Evolutionary conservation across 345 rosid genomes (phyloP), one percentile per base, ranked within the genome.

Genomic region (Laguncularia racemosa): DNA sequence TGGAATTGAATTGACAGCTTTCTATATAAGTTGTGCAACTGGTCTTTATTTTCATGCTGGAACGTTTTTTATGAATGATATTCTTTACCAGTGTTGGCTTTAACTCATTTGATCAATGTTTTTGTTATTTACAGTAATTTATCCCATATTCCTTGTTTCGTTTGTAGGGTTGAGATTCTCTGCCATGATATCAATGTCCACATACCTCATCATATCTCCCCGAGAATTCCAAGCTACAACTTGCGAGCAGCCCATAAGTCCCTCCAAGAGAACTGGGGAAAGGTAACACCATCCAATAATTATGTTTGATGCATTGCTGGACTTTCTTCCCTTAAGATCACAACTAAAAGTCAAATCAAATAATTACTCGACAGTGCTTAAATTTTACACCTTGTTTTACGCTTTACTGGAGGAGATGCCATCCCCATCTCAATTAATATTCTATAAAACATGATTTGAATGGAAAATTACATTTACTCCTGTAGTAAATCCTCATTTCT

Each of bases 161-260:
- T 59, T 46, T 53, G 63, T 78, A 92, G 97, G 99, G 72, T 93
- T 71, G 95, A 93, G 73, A 72, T 85, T 60, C 91, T 93, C 14
- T 93, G 99, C 74, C 95, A 84, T 66, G 73, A 83, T 58, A 92
- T 92, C 51, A 92, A 81, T 50, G 91, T 92, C 16, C 98, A 92
- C 73, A 78, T 88, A 20, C 84, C 95, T 0, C 98, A 88, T 66
- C 96, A 86, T 43, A 58, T 86, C 50, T 84, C 89, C 54, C 64
- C 96, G 6, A 83, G 87, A 69, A 92, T 92, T 76, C 89, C 98
- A 0, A 89, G 95, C 65, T 92, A 88, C 69, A 88, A 86, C 63
- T 81, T 92, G 50, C 81, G 75, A 16, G 82, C 78, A 50, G 93
- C 96, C 66, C 91, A 83, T 28, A 62, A 73, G 48, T 86, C 95